A percentile compares a stretch with the other conserved stretches of the same genome.
Evolutionary conservation across 2,329 filamentous ascomycete species (phyloP).

Genomic region (Colletotrichum theobromicola): DNA sequence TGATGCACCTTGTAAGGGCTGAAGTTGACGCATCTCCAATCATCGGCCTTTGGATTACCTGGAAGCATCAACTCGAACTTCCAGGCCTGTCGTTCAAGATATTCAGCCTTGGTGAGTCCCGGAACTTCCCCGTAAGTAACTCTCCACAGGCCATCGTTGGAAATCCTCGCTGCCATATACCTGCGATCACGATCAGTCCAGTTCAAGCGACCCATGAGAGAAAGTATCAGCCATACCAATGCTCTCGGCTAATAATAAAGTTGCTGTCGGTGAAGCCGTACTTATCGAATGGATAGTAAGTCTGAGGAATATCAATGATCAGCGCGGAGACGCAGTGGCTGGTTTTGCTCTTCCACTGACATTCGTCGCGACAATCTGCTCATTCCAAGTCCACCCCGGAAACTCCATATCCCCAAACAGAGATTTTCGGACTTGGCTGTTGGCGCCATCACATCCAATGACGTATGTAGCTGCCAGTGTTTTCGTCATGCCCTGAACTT

Average conservation of each 20-base stretch:
- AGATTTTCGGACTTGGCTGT: background rate
- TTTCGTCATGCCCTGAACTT: background rate
- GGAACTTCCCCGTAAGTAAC: background rate
- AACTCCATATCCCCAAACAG: background rate
- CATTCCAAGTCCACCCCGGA: background rate
- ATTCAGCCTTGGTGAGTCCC: background rate
- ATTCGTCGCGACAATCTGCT: background rate
- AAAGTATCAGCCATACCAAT: background rate
- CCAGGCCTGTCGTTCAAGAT: background rate
- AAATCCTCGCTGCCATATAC: background rate
- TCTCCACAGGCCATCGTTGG: background rate
- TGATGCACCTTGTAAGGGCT: background rate
- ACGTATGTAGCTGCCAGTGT: background rate
- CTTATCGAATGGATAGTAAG: background rate
- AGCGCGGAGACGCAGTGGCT: background rate
- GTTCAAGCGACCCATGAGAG: background rate
- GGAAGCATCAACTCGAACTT: background rate
- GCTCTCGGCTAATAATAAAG: background rate
- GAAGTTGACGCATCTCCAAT: background rate
- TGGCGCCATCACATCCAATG: background rate
- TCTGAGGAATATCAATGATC: rapidly evolving
- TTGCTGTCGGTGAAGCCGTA: background rate
- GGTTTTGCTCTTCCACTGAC: background rate
- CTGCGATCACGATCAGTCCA: background rate
- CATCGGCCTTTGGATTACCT: background rate